Base-by-base conservation (phyloP, 441 rosid genomes). In the Capsella rubella region DNA sequence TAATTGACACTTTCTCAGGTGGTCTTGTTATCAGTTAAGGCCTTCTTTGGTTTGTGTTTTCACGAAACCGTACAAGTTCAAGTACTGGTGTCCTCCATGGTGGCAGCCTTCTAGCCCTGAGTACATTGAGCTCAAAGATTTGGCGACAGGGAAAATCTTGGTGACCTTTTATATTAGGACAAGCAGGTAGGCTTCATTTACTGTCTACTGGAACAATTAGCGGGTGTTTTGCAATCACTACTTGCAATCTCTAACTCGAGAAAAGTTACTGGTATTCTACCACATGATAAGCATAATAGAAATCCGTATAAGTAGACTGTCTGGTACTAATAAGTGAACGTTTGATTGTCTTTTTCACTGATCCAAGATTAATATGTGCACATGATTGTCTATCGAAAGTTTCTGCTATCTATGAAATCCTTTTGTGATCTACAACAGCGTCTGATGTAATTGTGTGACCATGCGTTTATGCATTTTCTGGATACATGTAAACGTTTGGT, bases 91-190 rank as follows among this genome's bases (percentile, higher is more conserved):
- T 78, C 53, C 80, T 90, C 56, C 84, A 80, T 79, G 98, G 99
- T 68, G 97, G 91, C 54, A 88, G 89, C 71, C 76, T 95, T 70
- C 90, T 95, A 32, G 87, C 93, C 31, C 93, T 92, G 42, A 87
- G 99, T 82, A 82, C 83, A 61, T 77, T 84, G 62, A 92, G 98
- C 87, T 76, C 90, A 69, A 95, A 85, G 82, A 84, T 87, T 72
- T 95, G 98, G 99, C 82, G 89, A 78, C 83, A 85, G 79, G 99
- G 98, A 73, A 87, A 90, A 66, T 92, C 99, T 73, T 88, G 91
- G 79, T 78, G 90, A 62, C 99, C 95, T 34, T 88, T 82, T 77
- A 93, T 95, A 32, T 79, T 95, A 29, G 98, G 98, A 66, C 98
- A 95, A 90, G 93, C 95, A 69, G 97, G 98, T 95, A 86, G 46